Evolutionary conservation across 805 yeast genomes (phyloP), one percentile per base, ranked within the genome.

Genomic region (Saturnispora quitensis): DNA sequence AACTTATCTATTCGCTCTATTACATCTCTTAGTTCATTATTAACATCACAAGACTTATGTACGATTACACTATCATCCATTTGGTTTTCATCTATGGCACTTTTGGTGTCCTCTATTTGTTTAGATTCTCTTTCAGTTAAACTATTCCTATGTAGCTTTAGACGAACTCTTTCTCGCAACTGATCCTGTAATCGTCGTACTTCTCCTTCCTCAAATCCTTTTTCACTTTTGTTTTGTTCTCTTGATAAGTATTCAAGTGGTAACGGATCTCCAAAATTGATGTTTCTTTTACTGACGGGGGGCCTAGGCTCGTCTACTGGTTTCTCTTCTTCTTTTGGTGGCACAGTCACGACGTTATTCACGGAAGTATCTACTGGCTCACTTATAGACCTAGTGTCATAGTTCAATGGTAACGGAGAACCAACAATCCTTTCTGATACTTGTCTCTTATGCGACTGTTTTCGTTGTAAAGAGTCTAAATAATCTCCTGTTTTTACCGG

Each of bases 191-290:
- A 35, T 43, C 34, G 48, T 25, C 48, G 25, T 7, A 43, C 13
- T 24, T 18, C 48, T 25, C 15, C 25, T 13, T 31, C 38, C 9
- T 28, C 18, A 18, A 5, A 25, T 20, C 24, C 12, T 31, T 20
- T 22, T 28, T 33, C 22, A 9, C 15, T 24, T 17, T 15, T 31
- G 7, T 13, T 5, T 4, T 15, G 4, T 18, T 24, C 24, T 9
- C 40, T 47, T 40, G 46, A 25, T 12, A 51, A 18, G 40, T 63
- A 63, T 3, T 53, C 50, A 33, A 63, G 51, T 5, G 67, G 67
- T 27, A 63, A 48, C 2, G 67, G 67, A 40, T 56, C 55, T 3
- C 67, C 67, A 25, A 62, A 50, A 17, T 58, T 59, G 5, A 40
- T 17, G 6, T 13, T 40, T 40, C 44, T 22, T 24, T 40, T 40